Base-by-base conservation (phyloP, 108 stramenopile species). In the Epithemia pelagica region DNA sequence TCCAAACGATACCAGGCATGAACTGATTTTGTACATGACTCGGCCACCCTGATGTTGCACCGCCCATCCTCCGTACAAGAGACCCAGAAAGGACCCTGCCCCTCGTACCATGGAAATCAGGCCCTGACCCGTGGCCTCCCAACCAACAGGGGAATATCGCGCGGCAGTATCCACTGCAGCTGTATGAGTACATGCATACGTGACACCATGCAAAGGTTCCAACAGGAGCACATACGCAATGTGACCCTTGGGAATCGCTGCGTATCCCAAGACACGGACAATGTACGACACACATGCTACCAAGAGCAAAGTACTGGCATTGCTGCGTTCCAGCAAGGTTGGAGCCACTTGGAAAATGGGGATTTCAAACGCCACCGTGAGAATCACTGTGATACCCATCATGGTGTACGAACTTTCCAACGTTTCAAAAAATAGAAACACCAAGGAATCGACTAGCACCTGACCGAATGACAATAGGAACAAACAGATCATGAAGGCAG, bases 141-240 rank as follows among this genome's bases (percentile, higher is more conserved):
- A 71, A 32, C 87, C 82, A 5, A 78, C 37, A 24, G 85, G 80
- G 3, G 52, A 28, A 24, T 65, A 55, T 23, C 58, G 57, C 26
- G 75, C 64, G n/a, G 78, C 70, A 28, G 67, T 82, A 31, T 87
- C 83, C 1, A 84, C 81, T 30, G 65, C 56, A 19, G 76, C 77
- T 37, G 76, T 69, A 46, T 72, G 61, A 3, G 32, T 54, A 33
- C 84, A 74, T 10, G 84, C 86, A 61, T 78, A 90, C 7, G 84
- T 85, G 28, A 87, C 62, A 8, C 86, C 89, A 67, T 90, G 89
- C 26, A 90, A 65, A 5, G 82, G 71, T 67, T 90, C 89, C n/a
- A 87, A 69, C 7, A 74, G 37, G 25, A 90, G 61, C 22, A 87
- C 71, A 20, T 73, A 64, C 59, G 30, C 30, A 59, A 72, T 64